phyloP scores from a whole-genome alignment of 2,329 filamentous ascomycete species.

The Ceratocystis albifundus region DNA sequence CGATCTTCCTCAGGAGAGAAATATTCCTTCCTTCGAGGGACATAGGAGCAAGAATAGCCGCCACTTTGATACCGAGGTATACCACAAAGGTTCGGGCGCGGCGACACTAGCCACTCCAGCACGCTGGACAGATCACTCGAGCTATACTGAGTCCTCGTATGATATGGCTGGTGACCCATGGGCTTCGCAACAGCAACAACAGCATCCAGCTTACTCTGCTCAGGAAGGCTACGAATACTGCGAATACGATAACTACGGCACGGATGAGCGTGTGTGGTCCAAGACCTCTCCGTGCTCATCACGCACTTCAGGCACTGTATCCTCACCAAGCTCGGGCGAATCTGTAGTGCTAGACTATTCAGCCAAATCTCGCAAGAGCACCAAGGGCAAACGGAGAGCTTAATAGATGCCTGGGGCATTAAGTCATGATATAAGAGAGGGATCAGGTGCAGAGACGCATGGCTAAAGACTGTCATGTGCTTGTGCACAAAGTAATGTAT shows the following conservation, averaged over 20 bases:
- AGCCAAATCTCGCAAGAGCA: neutral
- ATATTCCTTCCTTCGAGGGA: neutral
- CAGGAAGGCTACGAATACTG: neutral
- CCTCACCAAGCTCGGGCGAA: neutral
- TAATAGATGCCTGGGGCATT: neutral
- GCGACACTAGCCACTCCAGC: neutral
- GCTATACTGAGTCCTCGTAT: neutral
- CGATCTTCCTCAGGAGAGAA: neutral
- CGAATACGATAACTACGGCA: neutral
- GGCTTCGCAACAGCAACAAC: neutral
- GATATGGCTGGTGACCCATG: neutral
- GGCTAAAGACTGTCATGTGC: neutral
- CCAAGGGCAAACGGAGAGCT: neutral
- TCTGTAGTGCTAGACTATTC: constrained; percentile 13
- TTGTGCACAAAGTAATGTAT: neutral
- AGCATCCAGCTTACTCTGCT: neutral
- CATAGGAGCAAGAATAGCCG: neutral
- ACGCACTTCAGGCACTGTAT: neutral
- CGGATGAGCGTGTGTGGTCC: constrained; percentile 1
- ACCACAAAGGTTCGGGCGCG: neutral
- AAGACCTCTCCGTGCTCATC: constrained; percentile 8
- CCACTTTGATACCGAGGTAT: neutral
- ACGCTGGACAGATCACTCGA: neutral
- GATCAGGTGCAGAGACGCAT: neutral
- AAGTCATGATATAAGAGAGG: too few relatives aligned